Evolutionary conservation across 495 filamentous ascomycete species (phyloP), one percentile per base, ranked within the genome.

Genomic region (Daldinia childiae): DNA sequence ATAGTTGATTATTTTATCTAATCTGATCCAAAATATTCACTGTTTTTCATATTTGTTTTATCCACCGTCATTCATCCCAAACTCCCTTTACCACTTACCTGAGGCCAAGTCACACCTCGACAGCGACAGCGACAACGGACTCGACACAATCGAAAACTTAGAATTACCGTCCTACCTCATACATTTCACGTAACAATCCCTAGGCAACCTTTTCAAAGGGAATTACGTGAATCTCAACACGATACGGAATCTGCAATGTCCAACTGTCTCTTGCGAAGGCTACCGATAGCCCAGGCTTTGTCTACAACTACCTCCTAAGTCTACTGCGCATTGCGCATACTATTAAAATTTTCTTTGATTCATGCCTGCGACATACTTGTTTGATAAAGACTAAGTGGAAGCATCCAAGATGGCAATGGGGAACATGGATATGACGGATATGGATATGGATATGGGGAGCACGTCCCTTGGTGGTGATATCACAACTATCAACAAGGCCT

Each of bases 391-490:
- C 36, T 32, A 62, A 27, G 51, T 26, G 27, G 29, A 45, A 64
- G 19, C 39, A 38, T 43, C 50, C 48, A 15, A 77, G 76, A 81
- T 79, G 76, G 62, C 50, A 30, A 79, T 73, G 68, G 77, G 34
- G 39, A 58, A 56, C 43, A 79, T 77, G 52, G 62, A 58, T 38
- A 78, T 76, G 71, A 59, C 70, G 27, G 75, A 60, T 45, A 74
- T 73, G 68, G 77, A 71, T 45, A 74, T 73, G 68, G 77, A 71
- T 43, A 81, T 79, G 77, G 64, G 69, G 48, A 69, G 66, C 64
- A 83, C 82, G 76, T 70, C 75, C 54, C 12, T 69, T 0, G 64
- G 69, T 59, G 38, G 24, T 19, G 61, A 64, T 29, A 57, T 45
- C 19, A 41, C 9, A 39, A 66, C 17, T 17, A 12, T 17, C 45